These are phyloP conservation scores for Nepenthes gracilis DNA, from an alignment of 148 eudicot genomes.

Conservation along the genomic window DNA sequence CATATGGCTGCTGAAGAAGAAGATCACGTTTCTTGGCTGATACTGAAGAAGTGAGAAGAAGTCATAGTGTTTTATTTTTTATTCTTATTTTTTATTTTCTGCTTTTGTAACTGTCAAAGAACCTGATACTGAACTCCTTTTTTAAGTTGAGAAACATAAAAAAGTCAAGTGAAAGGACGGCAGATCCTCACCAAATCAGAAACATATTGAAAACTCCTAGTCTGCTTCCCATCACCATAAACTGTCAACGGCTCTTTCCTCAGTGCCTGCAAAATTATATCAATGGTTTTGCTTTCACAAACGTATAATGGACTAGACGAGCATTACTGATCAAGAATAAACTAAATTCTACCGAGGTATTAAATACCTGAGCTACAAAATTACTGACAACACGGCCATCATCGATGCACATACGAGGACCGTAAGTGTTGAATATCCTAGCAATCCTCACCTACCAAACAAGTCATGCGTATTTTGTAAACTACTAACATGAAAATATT, in stretches of 20 bases:
- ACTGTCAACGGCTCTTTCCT: conserved; percentile 98
- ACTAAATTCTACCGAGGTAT: neutral
- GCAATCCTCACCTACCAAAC: conserved; percentile 80
- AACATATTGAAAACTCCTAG: conserved; percentile 93
- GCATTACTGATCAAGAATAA: neutral
- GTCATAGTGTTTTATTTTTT: no score
- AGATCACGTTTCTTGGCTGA: no score
- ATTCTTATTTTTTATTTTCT: no score
- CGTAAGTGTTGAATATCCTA: conserved; percentile 95
- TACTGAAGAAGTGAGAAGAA: no score
- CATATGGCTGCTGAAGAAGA: no score
- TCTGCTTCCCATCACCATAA: conserved; percentile 97
- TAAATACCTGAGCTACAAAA: conserved; percentile 90
- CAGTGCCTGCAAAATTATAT: conserved; percentile 42
- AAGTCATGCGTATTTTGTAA: neutral
- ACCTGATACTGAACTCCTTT: neutral
- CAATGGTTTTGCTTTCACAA: no score
- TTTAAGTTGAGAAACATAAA: neutral
- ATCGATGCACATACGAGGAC: conserved; percentile 97
- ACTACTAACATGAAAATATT: neutral
- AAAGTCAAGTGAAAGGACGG: neutral
- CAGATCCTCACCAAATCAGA: conserved; percentile 81
- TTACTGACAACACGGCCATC: conserved; percentile 99
- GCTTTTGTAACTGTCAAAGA: no score
- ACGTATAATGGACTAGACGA: neutral